phyloP scores from a whole-genome alignment of 2,329 filamentous ascomycete species.

The Macrophomina phaseolina region DNA sequence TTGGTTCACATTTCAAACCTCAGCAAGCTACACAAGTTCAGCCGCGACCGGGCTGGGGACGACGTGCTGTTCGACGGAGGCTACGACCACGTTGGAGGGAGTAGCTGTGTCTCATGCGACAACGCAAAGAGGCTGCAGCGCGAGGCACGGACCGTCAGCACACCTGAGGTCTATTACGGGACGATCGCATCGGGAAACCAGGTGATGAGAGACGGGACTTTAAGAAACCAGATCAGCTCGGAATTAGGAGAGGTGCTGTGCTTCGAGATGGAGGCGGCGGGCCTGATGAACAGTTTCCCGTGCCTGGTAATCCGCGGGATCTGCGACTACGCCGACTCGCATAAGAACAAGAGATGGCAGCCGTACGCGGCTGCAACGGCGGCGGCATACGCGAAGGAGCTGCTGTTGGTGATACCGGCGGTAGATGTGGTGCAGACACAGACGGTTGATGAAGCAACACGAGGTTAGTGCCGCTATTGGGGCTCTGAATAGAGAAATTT shows the following conservation, averaged over 20 bases:
- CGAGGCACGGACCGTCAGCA: conserved; percentile 23
- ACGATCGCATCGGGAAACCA: conserved; percentile 23
- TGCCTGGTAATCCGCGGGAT: conserved; percentile 36
- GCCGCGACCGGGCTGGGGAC: conserved; percentile 27
- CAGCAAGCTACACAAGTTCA: conserved; percentile 26
- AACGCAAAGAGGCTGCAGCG: conserved; percentile 27
- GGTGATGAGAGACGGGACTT: conserved; percentile 4
- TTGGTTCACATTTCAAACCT: conserved; percentile 24
- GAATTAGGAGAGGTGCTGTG: conserved; percentile 33
- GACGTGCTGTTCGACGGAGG: conserved; percentile 32
- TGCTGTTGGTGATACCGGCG: conserved; percentile 29
- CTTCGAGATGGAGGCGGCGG: conserved; percentile 36
- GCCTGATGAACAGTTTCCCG: conserved; percentile 36
- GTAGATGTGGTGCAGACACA: conserved; percentile 27
- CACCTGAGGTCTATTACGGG: conserved; percentile 19
- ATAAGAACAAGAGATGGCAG: conserved; percentile 34
- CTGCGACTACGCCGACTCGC: conserved; percentile 35
- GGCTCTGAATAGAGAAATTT: conserved; percentile 4
- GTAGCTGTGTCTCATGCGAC: conserved; percentile 28
- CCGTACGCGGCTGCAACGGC: conserved; percentile 34
- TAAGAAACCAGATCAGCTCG: conserved; percentile 23
- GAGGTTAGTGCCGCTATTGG: conserved; percentile 27
- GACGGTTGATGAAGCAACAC: conserved; percentile 26
- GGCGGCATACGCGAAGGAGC: conserved; percentile 34
- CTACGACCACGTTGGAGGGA: conserved; percentile 31